Base-by-base conservation (phyloP, 495 filamentous ascomycete genomes). In the Geopyxis carbonaria region DNA sequence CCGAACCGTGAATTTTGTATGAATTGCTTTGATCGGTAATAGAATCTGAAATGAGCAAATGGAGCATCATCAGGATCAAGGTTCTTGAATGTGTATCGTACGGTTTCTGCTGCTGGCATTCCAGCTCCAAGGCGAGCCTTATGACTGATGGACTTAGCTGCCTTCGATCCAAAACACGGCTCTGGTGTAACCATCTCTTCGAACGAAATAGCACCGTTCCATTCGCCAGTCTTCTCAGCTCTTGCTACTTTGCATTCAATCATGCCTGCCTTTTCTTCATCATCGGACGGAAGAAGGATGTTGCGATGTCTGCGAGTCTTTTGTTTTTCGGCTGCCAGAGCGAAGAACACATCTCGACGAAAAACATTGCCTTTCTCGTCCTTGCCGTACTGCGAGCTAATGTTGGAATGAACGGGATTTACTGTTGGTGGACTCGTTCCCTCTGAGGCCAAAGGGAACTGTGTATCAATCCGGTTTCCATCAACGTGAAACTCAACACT, bases 201-300 rank as follows among this genome's bases (percentile, higher is more conserved):
- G 7, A 45, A 42, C 2, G 23, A 21, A 18, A 47, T 40, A 10
- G 37, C 35, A 18, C 41, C 36, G 23, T 16, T 31, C 40, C 32
- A 45, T 31, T 42, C 48, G 5, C 31, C 35, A 5, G 37, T 31
- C 32, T 15, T 40, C 21, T 48, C 50, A 7, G 40, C 46, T 5
- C 50, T 39, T 24, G 42, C 51, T 9, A 52, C 38, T 28, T 47
- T 52, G n/a, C 44, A 53, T 22, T 53, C 50, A 40, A 52, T 52
- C 23, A 36, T 47, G 7, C 50, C 48, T 5, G 34, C 20, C 5
- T 27, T 11, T 38, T 42, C 31, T 13, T 31, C 19, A 25, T 15
- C n/a, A n/a, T n/a, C n/a, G 25, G 7, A 7, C 25, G 7, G 7
- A 7, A 28, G 13, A 28, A 28, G 25, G 7, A 7, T 7, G 13